These are phyloP conservation scores for Achaetomiella virescens DNA, from an alignment of 495 filamentous ascomycete species.

Conservation along the genomic window DNA sequence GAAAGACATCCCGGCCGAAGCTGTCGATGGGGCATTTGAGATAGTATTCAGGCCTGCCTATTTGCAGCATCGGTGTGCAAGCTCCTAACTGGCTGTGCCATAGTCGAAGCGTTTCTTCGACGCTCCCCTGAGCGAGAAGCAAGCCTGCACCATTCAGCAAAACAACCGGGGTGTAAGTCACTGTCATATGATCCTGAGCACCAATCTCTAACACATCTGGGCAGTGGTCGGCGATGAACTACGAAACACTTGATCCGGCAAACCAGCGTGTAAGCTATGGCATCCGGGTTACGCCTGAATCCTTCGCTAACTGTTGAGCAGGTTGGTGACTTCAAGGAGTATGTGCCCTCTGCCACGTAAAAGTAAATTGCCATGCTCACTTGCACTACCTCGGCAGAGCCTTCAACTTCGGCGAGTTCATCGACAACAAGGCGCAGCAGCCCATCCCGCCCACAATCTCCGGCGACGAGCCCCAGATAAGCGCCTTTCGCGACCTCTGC, in stretches of 20 bases:
- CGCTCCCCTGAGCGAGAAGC: slow-evolving; percentile 65
- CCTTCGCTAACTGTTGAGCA: slow-evolving; percentile 26
- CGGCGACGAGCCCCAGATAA: slow-evolving; percentile 53
- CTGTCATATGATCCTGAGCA: background rate
- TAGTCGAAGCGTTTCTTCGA: slow-evolving; percentile 76
- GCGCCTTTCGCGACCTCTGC: slow-evolving; percentile 61
- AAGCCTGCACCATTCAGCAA: slow-evolving; percentile 61
- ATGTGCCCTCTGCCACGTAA: slow-evolving; percentile 15
- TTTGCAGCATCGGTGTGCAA: background rate
- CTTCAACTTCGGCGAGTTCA: slow-evolving; percentile 85
- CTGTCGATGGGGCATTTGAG: slow-evolving; percentile 68
- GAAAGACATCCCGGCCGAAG: slow-evolving; percentile 56
- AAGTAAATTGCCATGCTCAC: background rate
- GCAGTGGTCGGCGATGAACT: slow-evolving; percentile 77
- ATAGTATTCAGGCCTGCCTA: slow-evolving; percentile 45
- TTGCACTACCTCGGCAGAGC: slow-evolving; percentile 54
- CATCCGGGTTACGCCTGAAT: background rate
- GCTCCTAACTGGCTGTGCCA: background rate
- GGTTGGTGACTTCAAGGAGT: slow-evolving; percentile 95
- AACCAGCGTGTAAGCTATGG: slow-evolving; percentile 61
- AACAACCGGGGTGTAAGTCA: slow-evolving; percentile 64
- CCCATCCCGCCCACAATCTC: slow-evolving; percentile 64
- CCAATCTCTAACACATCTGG: background rate
- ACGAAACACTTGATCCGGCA: slow-evolving; percentile 79
- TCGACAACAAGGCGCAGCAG: slow-evolving; percentile 67